Conservation (phyloP, 1,284 basidiomycete genomes). For the Stereum hirsutum region DNA sequence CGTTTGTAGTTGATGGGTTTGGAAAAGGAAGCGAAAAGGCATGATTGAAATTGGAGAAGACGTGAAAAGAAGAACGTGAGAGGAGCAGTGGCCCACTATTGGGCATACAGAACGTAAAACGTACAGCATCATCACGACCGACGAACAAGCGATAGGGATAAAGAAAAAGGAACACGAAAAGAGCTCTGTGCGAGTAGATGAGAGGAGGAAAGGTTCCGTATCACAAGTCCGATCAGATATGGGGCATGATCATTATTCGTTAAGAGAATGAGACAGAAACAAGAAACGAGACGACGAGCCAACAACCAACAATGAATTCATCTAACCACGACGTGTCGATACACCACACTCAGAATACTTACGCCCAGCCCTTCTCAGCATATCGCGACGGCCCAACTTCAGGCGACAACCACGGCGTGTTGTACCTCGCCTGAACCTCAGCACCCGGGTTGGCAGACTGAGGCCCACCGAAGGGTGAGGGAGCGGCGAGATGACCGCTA, state of each 20-base stretch:
- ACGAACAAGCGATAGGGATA: conserved; percentile 7
- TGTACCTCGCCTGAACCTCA: conserved; percentile 36
- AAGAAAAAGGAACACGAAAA: conserved; percentile 5
- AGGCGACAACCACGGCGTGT: conserved; percentile 61
- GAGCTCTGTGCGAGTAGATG: conserved; percentile 10
- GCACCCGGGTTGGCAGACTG: conserved; percentile 46
- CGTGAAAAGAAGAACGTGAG: too few species aligned
- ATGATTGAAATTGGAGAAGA: conserved; percentile 2
- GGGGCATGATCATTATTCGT: conserved; percentile 4
- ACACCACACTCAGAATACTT: conserved; percentile 13
- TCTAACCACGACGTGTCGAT: too few species aligned
- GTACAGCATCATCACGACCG: conserved; percentile 20
- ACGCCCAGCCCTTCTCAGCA: conserved; percentile 56
- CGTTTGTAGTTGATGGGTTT: not conserved
- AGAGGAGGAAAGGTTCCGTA: conserved; percentile 17
- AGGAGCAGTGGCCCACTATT: conserved; percentile 13
- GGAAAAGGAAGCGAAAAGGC: not conserved
- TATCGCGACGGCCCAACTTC: conserved; percentile 48
- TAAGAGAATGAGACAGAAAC: conserved; percentile 6
- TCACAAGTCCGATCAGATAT: conserved; percentile 5
- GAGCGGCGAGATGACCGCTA: conserved; percentile 37
- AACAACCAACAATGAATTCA: not conserved
- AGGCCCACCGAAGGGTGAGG: conserved; percentile 30
- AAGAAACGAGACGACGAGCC: conserved; percentile 3
- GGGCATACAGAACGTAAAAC: conserved; percentile 29